Base-by-base conservation (phyloP, 1,284 basidiomycete genomes). In the Melampsora larici-populina region DNA sequence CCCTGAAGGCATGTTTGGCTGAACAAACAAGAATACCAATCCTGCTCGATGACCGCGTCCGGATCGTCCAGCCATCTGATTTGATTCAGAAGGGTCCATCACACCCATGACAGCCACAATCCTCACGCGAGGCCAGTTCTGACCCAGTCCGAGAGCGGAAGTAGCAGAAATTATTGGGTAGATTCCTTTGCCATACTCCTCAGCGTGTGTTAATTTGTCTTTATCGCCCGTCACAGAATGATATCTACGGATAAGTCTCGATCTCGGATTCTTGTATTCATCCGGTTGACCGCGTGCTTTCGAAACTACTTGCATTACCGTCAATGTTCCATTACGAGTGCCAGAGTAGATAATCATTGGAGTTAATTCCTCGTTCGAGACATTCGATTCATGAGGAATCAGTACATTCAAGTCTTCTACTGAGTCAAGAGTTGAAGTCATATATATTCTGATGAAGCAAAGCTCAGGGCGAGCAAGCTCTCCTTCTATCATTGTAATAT, bases 91-190 rank as follows among this genome's bases (percentile, higher is more conserved):
- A 7, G 36, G 36, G 9, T 36, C 70, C 9, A 55, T 43, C 31
- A 40, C 29, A 3, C 70, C 70, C 58, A 63, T 63, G 70, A 29
- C n/a, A 7, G 58, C 31, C 15, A 70, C 69, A 17, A 9, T 24
- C 11, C 31, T 49, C 2, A 71, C 70, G 13, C 70, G 18, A 6
- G 15, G 60, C 70, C 70, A 71, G 55, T 71, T 71, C 40, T 71
- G 69, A 24, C 51, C 69, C 21, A 71, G 43, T 0, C 70, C 70
- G 21, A 71, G 17, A 3, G 58, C 70, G 51, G 63, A 62, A 36
- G 70, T 71, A 21, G 33, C 40, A 18, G 66, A 68, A 6, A 68
- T 9, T 11, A 68, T 9, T 1, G 66, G 66, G 4, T 43, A 18
- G 8, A 43, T 68, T 18, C 66, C 66, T 43, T 15, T 17, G 8